Percentiles rank a stretch among this genome's conserved stretches.
These are phyloP conservation scores for Hemisphaericaspora nanyangensis DNA, from an alignment of 805 yeast species.

Conservation along the genomic window DNA sequence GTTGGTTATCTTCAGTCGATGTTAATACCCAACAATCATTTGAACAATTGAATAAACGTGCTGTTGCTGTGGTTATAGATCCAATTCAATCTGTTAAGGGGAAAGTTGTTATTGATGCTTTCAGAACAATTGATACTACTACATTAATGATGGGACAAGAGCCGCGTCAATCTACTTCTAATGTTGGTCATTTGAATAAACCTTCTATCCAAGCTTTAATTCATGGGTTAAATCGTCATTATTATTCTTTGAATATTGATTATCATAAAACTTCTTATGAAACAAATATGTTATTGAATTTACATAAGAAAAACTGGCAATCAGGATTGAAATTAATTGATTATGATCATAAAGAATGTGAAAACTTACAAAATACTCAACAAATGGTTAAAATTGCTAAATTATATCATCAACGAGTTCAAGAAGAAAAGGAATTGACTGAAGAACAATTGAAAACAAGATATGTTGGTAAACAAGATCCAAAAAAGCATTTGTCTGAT, in stretches of 20 bases:
- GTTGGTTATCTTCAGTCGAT: constrained; percentile 98
- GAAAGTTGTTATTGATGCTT: constrained; percentile 97
- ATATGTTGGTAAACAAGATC: constrained; percentile 98
- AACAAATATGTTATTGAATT: constrained; percentile 87
- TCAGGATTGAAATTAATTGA: constrained; percentile 79
- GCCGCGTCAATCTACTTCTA: constrained; percentile 96
- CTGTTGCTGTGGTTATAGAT: constrained; percentile 97
- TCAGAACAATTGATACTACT: constrained; percentile 85
- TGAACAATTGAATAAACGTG: constrained; percentile 91
- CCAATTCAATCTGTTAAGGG: constrained; percentile 99
- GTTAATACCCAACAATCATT: constrained; percentile 97
- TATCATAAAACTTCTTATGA: constrained; percentile 90
- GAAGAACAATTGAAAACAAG: constrained; percentile 91
- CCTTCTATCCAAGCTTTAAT: constrained; percentile 96
- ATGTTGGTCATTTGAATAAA: constrained; percentile 90
- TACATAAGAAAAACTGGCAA: constrained; percentile 96
- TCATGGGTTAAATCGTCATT: constrained; percentile 95
- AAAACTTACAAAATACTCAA: constrained; percentile 68
- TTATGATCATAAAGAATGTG: constrained; percentile 71
- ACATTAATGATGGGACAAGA: constrained; percentile 93
- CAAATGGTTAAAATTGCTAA: constrained; percentile 86
- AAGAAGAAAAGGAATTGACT: constrained; percentile 84
- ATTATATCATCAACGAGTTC: constrained; percentile 82
- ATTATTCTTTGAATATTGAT: constrained; percentile 92
- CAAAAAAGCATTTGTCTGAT: constrained; percentile 92